A percentile compares a stretch with the other conserved stretches of the same genome.
These are phyloP conservation scores for Stagonosporopsis cucurbitacearum DNA, from an alignment of 2,329 filamentous ascomycete genomes.

Conservation along the genomic window DNA sequence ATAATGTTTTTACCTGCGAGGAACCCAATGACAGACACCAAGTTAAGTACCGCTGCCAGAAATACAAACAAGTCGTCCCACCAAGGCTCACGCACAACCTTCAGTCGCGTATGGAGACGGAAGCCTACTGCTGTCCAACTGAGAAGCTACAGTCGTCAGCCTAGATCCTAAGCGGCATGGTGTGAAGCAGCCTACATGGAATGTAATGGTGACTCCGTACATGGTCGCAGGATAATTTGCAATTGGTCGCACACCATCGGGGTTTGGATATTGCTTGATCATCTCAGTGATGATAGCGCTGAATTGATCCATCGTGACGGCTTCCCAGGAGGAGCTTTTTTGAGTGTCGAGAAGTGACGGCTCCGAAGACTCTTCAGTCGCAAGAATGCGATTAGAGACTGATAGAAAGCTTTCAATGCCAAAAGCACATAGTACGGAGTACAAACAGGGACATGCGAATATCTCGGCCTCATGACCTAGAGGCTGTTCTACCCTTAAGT, in stretches of 20 bases:
- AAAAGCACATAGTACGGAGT: slow-evolving; percentile 3
- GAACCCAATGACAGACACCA: slow-evolving; percentile 29
- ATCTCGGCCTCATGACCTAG: slow-evolving; percentile 7
- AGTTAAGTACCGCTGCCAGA: slow-evolving; percentile 33
- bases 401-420: neutral
- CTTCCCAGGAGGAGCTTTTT: neutral
- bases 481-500: slow-evolving; percentile 7
- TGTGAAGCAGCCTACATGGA: slow-evolving; percentile 28
- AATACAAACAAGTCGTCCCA: slow-evolving; percentile 46
- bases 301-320: slow-evolving; percentile 21
- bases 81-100: slow-evolving; percentile 37
- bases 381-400: neutral
- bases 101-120: slow-evolving; percentile 38
- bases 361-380: slow-evolving; percentile 2
- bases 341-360: neutral
- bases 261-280: slow-evolving; percentile 32
- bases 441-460: slow-evolving; percentile 7
- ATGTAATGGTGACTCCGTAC: slow-evolving; percentile 37
- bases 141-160: slow-evolving; percentile 29
- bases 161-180: neutral
- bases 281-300: slow-evolving; percentile 23
- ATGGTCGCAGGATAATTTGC: slow-evolving; percentile 31
- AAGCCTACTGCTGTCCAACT: slow-evolving; percentile 34
- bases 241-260: slow-evolving; percentile 29
- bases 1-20: slow-evolving; percentile 25